Percentiles rank a stretch among this genome's conserved stretches.
These are phyloP conservation scores for Sporothrix euskadiensis DNA, from an alignment of 2,329 filamentous ascomycete species.

Conservation along the genomic window DNA sequence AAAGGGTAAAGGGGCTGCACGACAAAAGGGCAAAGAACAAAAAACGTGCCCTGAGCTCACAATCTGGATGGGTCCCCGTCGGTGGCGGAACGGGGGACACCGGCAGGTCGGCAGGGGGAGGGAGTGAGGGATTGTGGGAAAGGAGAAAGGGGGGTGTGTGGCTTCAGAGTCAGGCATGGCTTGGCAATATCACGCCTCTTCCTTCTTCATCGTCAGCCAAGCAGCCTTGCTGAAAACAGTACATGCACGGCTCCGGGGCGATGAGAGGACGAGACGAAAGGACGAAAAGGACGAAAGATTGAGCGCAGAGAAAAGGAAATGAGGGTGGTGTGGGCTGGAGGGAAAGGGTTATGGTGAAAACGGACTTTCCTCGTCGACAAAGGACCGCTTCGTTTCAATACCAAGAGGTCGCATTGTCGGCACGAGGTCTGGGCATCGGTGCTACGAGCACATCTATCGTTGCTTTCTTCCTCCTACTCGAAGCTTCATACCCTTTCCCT, in stretches of 20 bases:
- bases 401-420: constrained; percentile 10
- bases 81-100: constrained; percentile 19
- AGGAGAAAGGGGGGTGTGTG: background rate
- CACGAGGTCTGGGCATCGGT: constrained; percentile 5
- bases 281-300: background rate
- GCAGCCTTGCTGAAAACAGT: constrained; percentile 1
- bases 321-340: constrained; percentile 1
- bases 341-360: background rate
- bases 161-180: background rate
- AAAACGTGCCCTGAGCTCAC: constrained; percentile 18
- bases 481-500: constrained; percentile 3
- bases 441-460: constrained; percentile 3
- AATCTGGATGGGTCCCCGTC: constrained; percentile 23
- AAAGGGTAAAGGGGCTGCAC: background rate
- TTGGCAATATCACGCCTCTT: background rate
- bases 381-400: constrained; percentile 7
- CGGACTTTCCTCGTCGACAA: background rate
- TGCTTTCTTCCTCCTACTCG: background rate
- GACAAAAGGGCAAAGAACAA: background rate
- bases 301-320: background rate
- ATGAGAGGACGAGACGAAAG: background rate
- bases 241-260: background rate
- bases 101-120: background rate
- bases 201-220: background rate
- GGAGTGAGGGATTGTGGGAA: background rate